Conservation (phyloP, 179 eudicot species). For the Beta macrorhiza region DNA sequence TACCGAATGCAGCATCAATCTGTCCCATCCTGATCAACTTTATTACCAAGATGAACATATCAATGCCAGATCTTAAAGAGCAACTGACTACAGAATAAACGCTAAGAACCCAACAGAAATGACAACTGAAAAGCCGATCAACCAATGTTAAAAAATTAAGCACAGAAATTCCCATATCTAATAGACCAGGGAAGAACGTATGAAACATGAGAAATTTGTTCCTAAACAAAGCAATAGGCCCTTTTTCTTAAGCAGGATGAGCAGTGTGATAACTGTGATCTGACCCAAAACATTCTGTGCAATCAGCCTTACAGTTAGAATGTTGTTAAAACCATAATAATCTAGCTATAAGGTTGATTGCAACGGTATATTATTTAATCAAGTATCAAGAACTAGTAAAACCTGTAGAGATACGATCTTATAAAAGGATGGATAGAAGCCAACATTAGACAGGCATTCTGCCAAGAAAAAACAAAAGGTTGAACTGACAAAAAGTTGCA, state of each 20-base stretch:
- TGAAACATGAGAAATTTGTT: background rate
- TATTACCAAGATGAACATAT: slow-evolving; percentile 31
- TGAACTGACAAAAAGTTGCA: background rate
- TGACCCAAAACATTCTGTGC: background rate
- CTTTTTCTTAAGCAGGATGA: background rate
- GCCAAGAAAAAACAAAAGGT: background rate
- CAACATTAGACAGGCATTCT: background rate
- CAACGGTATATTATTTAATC: background rate
- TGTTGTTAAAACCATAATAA: background rate
- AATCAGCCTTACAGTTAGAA: background rate
- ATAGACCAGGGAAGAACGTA: background rate
- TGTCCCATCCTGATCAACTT: slow-evolving; percentile 79
- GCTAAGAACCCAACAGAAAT: slow-evolving; percentile 5
- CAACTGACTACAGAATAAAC: background rate
- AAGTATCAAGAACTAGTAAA: background rate
- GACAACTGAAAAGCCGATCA: background rate
- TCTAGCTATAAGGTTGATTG: background rate
- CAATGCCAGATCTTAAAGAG: slow-evolving; percentile 19
- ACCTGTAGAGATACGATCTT: background rate
- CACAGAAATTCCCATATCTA: background rate
- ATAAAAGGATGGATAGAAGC: background rate
- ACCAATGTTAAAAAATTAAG: background rate
- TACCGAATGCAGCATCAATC: slow-evolving; percentile 66
- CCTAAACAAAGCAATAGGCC: background rate
- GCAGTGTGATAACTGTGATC: background rate